Percentiles rank a stretch among this genome's conserved stretches.
Evolutionary conservation across 345 rosid genomes (phyloP).

Genomic region (Lumnitzera racemosa): DNA sequence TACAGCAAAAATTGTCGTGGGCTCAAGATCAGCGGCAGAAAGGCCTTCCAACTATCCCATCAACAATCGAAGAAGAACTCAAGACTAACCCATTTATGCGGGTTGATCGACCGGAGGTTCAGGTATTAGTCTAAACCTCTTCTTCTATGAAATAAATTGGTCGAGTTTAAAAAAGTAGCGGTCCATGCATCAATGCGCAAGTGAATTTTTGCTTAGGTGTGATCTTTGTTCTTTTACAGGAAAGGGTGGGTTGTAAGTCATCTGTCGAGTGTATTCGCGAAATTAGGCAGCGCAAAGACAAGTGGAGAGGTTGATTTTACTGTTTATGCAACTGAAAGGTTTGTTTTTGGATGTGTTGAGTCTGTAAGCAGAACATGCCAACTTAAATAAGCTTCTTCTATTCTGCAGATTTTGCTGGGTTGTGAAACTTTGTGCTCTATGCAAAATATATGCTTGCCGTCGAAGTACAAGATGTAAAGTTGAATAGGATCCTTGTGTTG

Average conservation of each 20-base stretch:
- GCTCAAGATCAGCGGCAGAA: slow-evolving; percentile 64
- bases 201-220: background rate
- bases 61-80: slow-evolving; percentile 77
- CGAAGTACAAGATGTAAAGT: too few relatives aligned
- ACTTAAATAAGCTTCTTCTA: too few relatives aligned
- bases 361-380: too few relatives aligned
- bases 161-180: background rate
- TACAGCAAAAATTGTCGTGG: slow-evolving; percentile 69
- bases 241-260: slow-evolving; percentile 44
- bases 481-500: too few relatives aligned
- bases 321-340: too few relatives aligned
- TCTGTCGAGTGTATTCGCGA: slow-evolving; percentile 62
- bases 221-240: slow-evolving; percentile 26
- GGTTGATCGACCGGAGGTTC: slow-evolving; percentile 52
- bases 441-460: too few relatives aligned
- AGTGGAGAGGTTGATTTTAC: slow-evolving; percentile 51
- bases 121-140: slow-evolving; percentile 21
- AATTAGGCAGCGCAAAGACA: slow-evolving; percentile 60
- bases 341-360: too few relatives aligned
- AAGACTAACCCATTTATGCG: slow-evolving; percentile 90
- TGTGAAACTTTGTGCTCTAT: too few relatives aligned
- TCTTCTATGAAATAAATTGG: background rate
- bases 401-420: too few relatives aligned
- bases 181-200: background rate
- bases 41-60: slow-evolving; percentile 77